Conservation (phyloP, 768 basidiomycete species). For the Ramaria sp. region DNA sequence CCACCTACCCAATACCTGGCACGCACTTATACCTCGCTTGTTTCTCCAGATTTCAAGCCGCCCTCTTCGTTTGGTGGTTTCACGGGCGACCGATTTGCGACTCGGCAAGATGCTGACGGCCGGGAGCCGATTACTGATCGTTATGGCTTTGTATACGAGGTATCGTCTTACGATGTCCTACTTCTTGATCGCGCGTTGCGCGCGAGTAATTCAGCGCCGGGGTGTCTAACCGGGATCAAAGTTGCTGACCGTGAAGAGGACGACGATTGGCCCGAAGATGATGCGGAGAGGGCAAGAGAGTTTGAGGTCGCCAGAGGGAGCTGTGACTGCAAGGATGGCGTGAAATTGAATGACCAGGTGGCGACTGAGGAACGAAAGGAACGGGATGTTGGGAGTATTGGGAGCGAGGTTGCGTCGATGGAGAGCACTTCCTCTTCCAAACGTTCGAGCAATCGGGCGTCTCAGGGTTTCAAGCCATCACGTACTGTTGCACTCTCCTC, state of each 20-base stretch:
- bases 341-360: slow-evolving; percentile 9
- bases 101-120: slow-evolving; percentile 38
- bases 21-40: slow-evolving; percentile 60
- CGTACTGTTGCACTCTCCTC: slow-evolving; percentile 3
- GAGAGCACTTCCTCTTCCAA: neutral
- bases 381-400: slow-evolving; percentile 20
- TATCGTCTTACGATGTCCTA: slow-evolving; percentile 70
- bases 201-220: slow-evolving; percentile 67
- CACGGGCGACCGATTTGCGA: slow-evolving; percentile 39
- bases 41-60: slow-evolving; percentile 65
- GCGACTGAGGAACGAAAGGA: slow-evolving; percentile 9
- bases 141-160: slow-evolving; percentile 86
- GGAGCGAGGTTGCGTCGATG: slow-evolving; percentile 1
- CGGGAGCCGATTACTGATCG: slow-evolving; percentile 67
- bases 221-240: slow-evolving; percentile 78
- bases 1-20: slow-evolving; percentile 81
- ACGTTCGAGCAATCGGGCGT: neutral
- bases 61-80: slow-evolving; percentile 28
- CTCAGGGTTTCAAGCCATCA: neutral
- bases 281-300: slow-evolving; percentile 31
- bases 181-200: slow-evolving; percentile 63
- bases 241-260: slow-evolving; percentile 76
- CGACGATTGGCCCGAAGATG: slow-evolving; percentile 64
- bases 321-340: slow-evolving; percentile 30
- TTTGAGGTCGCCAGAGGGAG: slow-evolving; percentile 29